Conservation (phyloP, 768 basidiomycete genomes). For the Tulasnella sp. region DNA sequence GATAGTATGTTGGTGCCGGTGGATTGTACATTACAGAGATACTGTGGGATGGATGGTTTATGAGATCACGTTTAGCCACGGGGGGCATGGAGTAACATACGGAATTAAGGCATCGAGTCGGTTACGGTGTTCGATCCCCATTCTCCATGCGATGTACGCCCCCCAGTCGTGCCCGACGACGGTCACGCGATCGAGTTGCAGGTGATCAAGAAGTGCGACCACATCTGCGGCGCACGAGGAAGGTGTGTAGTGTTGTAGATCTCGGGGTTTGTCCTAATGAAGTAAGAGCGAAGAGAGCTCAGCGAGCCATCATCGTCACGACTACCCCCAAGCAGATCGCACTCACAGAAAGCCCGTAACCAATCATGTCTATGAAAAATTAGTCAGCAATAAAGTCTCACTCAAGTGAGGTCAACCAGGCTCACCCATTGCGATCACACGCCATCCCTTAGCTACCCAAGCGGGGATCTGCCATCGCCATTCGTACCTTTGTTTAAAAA, state of each 20-base stretch:
- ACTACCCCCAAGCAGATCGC: too few species aligned
- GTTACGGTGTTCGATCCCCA: conserved; percentile 32
- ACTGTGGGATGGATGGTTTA: conserved; percentile 30
- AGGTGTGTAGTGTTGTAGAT: conserved; percentile 45
- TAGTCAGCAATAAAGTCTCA: too few species aligned
- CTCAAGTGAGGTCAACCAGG: too few species aligned
- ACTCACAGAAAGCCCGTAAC: too few species aligned
- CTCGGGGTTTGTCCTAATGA: conserved; percentile 41
- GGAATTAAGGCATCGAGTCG: neutral
- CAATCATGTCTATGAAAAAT: too few species aligned
- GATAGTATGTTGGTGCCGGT: conserved; percentile 36
- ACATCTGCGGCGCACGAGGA: conserved; percentile 53
- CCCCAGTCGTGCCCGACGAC: conserved; percentile 82
- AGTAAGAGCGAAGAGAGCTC: too few species aligned
- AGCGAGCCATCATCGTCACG: too few species aligned
- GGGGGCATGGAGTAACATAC: neutral
- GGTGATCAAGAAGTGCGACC: conserved; percentile 49
- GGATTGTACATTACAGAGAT: conserved; percentile 59
- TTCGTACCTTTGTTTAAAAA: too few species aligned
- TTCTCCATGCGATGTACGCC: conserved; percentile 47
- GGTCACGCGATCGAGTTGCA: conserved; percentile 31
- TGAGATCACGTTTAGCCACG: neutral
- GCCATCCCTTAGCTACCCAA: too few species aligned
- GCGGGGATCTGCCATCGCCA: too few species aligned
- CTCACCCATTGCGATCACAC: too few species aligned